phyloP scores from a whole-genome alignment of 73 alveolate genomes.

The Blepharisma stoltei region DNA sequence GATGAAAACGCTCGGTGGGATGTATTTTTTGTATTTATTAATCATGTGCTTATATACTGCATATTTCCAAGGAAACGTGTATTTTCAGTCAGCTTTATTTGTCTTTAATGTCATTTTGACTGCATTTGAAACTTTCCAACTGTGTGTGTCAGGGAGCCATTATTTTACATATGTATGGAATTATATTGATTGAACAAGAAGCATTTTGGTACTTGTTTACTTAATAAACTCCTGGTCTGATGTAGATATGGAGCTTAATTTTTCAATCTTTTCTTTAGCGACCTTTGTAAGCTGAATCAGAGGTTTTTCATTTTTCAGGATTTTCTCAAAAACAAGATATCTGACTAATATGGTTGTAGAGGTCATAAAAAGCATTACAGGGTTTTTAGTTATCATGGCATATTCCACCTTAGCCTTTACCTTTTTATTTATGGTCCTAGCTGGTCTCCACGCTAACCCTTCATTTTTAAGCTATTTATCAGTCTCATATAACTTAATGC shows the following conservation, averaged over 20 bases:
- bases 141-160: not conserved
- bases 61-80: not conserved
- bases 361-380: not conserved
- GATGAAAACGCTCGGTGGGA: not conserved
- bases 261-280: not conserved
- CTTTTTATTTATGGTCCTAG: not conserved
- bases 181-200: not conserved
- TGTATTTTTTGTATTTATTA: not conserved
- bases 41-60: not conserved
- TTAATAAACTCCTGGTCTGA: not conserved
- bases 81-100: not conserved
- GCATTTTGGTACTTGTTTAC: not conserved
- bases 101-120: not conserved
- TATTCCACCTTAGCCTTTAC: conserved; percentile 12
- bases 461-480: not conserved
- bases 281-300: conserved; percentile 17
- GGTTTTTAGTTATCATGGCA: not conserved
- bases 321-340: not conserved
- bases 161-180: conserved; percentile 16
- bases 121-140: not conserved
- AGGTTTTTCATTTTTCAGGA: conserved; percentile 23
- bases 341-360: conserved; percentile 7
- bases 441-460: not conserved
- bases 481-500: not conserved
- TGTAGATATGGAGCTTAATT: not conserved